Evolutionary conservation across 1,139 yeast species (phyloP), one percentile per base, ranked within the genome.

Genomic region (Magnusiomyces fungicola): DNA sequence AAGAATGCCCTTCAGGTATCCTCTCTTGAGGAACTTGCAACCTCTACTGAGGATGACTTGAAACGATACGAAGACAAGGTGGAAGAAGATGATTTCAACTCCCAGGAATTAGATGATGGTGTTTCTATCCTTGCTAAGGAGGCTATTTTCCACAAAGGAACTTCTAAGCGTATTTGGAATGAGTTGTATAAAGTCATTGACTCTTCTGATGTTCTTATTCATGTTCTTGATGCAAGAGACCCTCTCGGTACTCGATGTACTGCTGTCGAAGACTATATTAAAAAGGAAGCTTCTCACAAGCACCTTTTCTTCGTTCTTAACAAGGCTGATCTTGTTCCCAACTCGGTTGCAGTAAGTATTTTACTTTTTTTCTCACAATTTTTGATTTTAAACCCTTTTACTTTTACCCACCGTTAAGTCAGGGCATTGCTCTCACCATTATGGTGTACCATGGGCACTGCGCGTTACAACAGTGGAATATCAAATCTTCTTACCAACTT

Each of bases 121-220:
- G 86, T 83, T 75, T 77, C 94, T 5, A 83, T 83, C 59, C 94
- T 86, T 60, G 96, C 97, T 32, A 88, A 88, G 65, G 98, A 92
- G 68, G 92, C 94, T 53, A 89, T 92, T 69, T 92, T 92, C 75
- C 83, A 83, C 64, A 92, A 92, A 67, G 98, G 98, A 61, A 97
- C 92, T 71, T 89, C 97, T 49, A 92, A 92, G 70, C 85, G 98
- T 73, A 92, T 92, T 61, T 92, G 98, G 98, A 92, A 92, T 68
- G 98, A 92, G 67, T 75, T 92, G 54, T 92, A 92, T 70, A 92
- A 92, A 66, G 97, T 92, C 49, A 90, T 92, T 61, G 98, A 92
- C 68, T 92, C 97, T 9, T 85, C 97, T 0, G 98, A 92, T 71
- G 97, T 92, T 48, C 95, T 92, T 41, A 86, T 92, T 54, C 97